Evolutionary conservation across 192 early-diverging fungal genomes (phyloP).

Genomic region (Backusella mclennaniae): DNA sequence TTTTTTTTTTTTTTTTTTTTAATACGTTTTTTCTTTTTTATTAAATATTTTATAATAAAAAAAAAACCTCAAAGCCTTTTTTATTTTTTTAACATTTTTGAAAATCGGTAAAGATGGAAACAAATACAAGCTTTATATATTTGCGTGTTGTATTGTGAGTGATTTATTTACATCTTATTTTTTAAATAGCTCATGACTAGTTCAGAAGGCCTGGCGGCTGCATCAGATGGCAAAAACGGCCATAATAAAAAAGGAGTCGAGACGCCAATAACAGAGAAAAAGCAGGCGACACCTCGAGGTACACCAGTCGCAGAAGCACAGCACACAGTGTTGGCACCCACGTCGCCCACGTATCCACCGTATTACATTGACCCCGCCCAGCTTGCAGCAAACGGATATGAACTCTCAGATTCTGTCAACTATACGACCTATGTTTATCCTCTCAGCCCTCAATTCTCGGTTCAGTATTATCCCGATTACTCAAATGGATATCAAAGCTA

Average conservation of each 20-base stretch:
- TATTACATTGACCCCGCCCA: conserved; percentile 18
- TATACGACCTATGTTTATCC: conserved; percentile 37
- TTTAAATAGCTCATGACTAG: conserved; percentile 5
- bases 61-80: not conserved
- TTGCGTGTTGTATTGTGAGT: not conserved
- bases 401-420: conserved; percentile 8
- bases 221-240: conserved; percentile 11
- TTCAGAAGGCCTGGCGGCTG: not conserved
- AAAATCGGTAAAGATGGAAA: not conserved
- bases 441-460: conserved; percentile 40
- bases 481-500: conserved; percentile 37
- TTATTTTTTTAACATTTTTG: not conserved
- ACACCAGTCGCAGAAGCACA: not conserved
- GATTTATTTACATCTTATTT: not conserved
- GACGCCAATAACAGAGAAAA: not conserved
- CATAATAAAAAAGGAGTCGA: not conserved
- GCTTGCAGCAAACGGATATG: conserved; percentile 14
- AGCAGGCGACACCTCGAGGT: not conserved
- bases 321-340: not conserved
- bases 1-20: no score
- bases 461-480: conserved; percentile 42
- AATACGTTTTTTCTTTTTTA: not conserved
- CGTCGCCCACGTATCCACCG: conserved; percentile 17
- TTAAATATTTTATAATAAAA: not conserved
- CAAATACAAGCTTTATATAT: not conserved